These are phyloP conservation scores for Fusarium sp. DNA, from an alignment of 2,329 filamentous ascomycete species.

Conservation along the genomic window DNA sequence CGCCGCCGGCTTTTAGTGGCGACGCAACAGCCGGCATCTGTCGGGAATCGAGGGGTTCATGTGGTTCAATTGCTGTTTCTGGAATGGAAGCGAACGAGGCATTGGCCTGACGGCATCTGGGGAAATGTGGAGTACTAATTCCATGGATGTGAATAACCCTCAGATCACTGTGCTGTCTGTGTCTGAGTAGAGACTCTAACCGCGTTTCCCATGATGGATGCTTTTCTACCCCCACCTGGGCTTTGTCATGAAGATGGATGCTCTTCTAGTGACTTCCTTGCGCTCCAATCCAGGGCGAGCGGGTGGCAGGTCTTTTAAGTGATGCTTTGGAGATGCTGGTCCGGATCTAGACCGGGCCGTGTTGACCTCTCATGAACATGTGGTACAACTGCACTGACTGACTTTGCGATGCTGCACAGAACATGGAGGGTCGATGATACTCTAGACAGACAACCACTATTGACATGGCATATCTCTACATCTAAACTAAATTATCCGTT, in stretches of 20 bases:
- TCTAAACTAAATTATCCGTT: background rate
- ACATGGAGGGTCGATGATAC: background rate
- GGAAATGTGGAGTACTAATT: conserved; percentile 24
- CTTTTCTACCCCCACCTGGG: conserved; percentile 6
- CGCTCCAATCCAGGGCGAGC: conserved; percentile 18
- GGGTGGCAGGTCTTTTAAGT: conserved; percentile 8
- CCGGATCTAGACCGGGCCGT: conserved; percentile 27
- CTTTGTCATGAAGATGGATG: conserved; percentile 26
- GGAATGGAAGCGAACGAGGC: conserved; percentile 4
- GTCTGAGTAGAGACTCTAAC: background rate
- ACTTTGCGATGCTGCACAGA: background rate
- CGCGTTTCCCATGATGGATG: conserved; percentile 7
- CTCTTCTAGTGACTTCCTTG: conserved; percentile 1
- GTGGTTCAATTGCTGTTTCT: conserved; percentile 29
- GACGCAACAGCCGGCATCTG: conserved; percentile 28
- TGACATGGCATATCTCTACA: background rate
- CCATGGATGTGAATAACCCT: conserved; percentile 2
- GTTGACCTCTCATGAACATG: background rate
- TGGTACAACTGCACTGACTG: background rate
- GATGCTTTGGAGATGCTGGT: background rate
- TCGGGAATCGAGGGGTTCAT: conserved; percentile 37
- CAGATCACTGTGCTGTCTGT: conserved; percentile 1
- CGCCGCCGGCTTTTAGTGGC: conserved; percentile 32
- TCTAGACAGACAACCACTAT: background rate
- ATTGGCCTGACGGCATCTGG: conserved; percentile 16